Conservation (phyloP, 139 green algal species). For the Chlamydomonas applanata region DNA sequence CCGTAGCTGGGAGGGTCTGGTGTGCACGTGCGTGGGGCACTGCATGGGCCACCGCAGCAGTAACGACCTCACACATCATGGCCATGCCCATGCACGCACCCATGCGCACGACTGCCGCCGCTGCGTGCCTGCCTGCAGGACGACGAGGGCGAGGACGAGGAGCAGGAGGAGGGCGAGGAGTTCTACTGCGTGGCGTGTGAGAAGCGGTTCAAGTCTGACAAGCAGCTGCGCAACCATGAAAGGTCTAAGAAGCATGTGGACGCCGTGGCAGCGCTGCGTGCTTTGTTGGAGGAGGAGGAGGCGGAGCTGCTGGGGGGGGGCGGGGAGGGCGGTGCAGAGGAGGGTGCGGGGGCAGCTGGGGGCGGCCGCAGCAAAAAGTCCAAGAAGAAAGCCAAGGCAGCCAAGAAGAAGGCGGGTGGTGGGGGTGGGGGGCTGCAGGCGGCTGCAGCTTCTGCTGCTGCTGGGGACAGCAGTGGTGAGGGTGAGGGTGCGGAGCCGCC, state of each 20-base stretch:
- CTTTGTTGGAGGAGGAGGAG: conserved; percentile 60
- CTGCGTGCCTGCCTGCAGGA: too few relatives aligned
- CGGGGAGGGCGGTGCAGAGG: background rate
- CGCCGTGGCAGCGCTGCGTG: conserved; percentile 43
- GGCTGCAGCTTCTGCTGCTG: too few relatives aligned
- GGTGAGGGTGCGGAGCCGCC: background rate
- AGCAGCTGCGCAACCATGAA: conserved; percentile 85
- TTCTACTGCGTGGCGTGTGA: conserved; percentile 87
- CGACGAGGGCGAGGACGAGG: conserved; percentile 23
- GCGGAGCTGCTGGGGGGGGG: conserved; percentile 15
- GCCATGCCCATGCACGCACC: too few relatives aligned
- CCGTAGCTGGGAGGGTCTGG: too few relatives aligned
- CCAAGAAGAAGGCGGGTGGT: background rate
- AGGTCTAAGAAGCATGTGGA: conserved; percentile 80
- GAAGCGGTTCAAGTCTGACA: conserved; percentile 86
- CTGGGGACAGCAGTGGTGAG: background rate
- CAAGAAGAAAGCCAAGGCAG: background rate
- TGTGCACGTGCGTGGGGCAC: too few relatives aligned
- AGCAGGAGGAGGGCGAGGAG: conserved; percentile 41
- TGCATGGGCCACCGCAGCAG: too few relatives aligned
- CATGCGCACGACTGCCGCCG: too few relatives aligned
- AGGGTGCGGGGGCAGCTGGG: background rate
- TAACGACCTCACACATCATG: too few relatives aligned
- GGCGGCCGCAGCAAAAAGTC: background rate
- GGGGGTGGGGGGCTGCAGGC: background rate